Conservation (phyloP, 2,329 filamentous ascomycete genomes). For the Sporothrix protearum region DNA sequence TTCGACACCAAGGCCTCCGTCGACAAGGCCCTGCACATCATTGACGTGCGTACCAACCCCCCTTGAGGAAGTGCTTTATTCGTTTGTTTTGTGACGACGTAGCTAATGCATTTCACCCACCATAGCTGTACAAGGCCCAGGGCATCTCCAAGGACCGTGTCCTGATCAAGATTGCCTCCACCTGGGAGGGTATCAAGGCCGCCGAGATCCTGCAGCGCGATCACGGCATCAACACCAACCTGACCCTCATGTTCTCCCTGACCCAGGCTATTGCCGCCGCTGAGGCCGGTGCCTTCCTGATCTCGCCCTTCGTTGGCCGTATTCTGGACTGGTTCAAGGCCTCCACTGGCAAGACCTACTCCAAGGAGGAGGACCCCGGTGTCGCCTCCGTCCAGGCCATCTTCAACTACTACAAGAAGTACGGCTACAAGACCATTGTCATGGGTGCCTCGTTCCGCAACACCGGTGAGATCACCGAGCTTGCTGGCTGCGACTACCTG, state of each 20-base stretch:
- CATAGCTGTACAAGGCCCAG: conserved; percentile 85
- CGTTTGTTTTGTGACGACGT: not conserved
- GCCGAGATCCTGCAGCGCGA: conserved; percentile 94
- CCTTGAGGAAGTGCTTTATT: too few species aligned
- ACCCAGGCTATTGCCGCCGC: conserved; percentile 93
- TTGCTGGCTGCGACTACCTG: conserved; percentile 97
- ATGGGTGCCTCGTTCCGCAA: conserved; percentile 99
- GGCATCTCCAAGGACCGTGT: conserved; percentile 92
- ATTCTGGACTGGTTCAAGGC: conserved; percentile 99
- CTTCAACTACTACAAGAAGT: conserved; percentile 99
- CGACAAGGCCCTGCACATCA: conserved; percentile 94
- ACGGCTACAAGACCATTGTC: conserved; percentile 97
- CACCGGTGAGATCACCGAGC: conserved; percentile 93
- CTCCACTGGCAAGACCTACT: conserved; percentile 87
- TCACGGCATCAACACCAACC: conserved; percentile 96
- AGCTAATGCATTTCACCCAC: conserved; percentile 18
- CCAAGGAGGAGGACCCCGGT: conserved; percentile 87
- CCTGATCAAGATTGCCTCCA: conserved; percentile 98
- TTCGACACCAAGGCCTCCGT: conserved; percentile 92
- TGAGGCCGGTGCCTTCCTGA: conserved; percentile 93
- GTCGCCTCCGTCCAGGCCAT: conserved; percentile 90
- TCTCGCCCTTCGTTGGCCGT: conserved; percentile 97
- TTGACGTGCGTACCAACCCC: conserved; percentile 58
- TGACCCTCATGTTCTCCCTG: conserved; percentile 97
- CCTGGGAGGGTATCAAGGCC: conserved; percentile 99